These are phyloP conservation scores for Silene coronaria DNA, from an alignment of 179 eudicot species.

Conservation along the genomic window DNA sequence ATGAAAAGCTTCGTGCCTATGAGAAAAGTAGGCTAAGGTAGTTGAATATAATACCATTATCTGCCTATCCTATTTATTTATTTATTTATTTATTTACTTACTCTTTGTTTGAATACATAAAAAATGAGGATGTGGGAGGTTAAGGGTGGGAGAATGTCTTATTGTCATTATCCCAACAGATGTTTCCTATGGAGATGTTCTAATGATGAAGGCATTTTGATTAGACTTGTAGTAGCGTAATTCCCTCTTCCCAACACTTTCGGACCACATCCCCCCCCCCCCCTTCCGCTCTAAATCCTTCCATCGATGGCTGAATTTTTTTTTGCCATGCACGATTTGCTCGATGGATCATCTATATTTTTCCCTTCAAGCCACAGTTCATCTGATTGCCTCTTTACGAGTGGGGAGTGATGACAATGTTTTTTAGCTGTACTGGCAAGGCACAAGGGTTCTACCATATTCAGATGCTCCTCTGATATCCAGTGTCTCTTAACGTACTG, in stretches of 20 bases:
- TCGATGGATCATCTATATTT: neutral
- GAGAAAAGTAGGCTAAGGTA: slow-evolving; percentile 88
- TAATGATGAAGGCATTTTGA: no score
- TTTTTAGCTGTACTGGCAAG: neutral
- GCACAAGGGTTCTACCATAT: neutral
- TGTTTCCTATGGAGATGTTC: no score
- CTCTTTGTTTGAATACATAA: neutral
- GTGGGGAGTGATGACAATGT: neutral
- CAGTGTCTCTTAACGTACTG: neutral
- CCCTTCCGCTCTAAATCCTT: neutral
- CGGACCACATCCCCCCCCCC: neutral
- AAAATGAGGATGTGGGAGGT: neutral
- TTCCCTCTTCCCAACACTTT: neutral
- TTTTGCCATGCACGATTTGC: neutral
- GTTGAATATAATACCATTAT: neutral
- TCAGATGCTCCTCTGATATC: neutral
- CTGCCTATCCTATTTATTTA: neutral
- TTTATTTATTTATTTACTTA: neutral
- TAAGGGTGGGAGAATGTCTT: no score
- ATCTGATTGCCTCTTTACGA: neutral
- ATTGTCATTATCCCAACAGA: no score
- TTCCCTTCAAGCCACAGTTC: neutral
- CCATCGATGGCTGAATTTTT: neutral
- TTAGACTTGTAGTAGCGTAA: no score
- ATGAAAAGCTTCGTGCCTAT: slow-evolving; percentile 74